These are phyloP conservation scores for Lenzites betulinus DNA, from an alignment of 768 basidiomycete species.

Conservation along the genomic window DNA sequence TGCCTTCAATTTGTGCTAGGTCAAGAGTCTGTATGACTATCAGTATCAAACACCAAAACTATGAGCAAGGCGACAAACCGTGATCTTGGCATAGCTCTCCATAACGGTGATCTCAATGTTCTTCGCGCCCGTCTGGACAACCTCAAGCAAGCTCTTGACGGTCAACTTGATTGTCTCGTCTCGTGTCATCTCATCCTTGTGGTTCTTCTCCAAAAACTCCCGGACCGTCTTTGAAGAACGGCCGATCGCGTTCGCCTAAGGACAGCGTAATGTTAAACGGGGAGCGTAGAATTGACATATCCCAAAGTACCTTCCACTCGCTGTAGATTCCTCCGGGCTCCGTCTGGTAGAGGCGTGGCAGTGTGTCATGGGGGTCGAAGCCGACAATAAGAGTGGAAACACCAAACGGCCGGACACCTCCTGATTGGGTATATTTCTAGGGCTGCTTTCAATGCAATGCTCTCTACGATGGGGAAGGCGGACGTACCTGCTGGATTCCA, in stretches of 20 bases:
- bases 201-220: slow-evolving; percentile 98
- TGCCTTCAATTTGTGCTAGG: slow-evolving; percentile 83
- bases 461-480: neutral
- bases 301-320: slow-evolving; percentile 85
- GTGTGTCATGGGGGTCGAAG: slow-evolving; percentile 90
- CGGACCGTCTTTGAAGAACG: slow-evolving; percentile 98
- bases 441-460: neutral
- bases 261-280: neutral
- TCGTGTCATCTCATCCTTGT: slow-evolving; percentile 84
- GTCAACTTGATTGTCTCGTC: slow-evolving; percentile 95
- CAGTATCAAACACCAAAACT: slow-evolving; percentile 6
- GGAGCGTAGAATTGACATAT: slow-evolving; percentile 9
- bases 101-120: slow-evolving; percentile 99
- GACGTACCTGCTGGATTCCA: slow-evolving; percentile 92
- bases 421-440: slow-evolving; percentile 96
- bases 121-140: slow-evolving; percentile 99
- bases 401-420: slow-evolving; percentile 97
- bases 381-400: slow-evolving; percentile 96
- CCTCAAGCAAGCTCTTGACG: slow-evolving; percentile 92
- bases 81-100: slow-evolving; percentile 92
- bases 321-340: slow-evolving; percentile 98
- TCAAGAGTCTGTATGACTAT: slow-evolving; percentile 68
- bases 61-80: slow-evolving; percentile 50
- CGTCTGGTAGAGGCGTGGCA: slow-evolving; percentile 91
- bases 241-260: slow-evolving; percentile 94